Conservation (phyloP, 1,284 basidiomycete species). For the Cryptococcus jaspeensis region DNA sequence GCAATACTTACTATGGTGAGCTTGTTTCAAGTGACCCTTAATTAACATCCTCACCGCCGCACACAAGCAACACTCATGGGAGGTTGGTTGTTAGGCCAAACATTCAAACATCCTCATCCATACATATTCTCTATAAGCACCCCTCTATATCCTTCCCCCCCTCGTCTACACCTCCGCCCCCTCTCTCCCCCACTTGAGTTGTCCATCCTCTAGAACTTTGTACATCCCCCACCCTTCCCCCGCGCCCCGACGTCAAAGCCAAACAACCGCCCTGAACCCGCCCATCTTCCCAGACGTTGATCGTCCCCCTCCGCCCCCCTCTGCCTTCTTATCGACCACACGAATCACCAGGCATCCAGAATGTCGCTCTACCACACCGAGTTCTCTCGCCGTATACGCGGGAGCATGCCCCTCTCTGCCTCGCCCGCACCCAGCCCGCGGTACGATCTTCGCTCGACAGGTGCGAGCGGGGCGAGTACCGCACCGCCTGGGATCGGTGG, state of each 20-base stretch:
- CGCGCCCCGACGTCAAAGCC: background rate
- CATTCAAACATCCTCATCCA: background rate
- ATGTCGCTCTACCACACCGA: constrained; percentile 43
- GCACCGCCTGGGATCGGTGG: too few relatives aligned
- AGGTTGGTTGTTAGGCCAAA: too few relatives aligned
- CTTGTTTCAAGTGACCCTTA: too few relatives aligned
- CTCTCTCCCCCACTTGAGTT: background rate
- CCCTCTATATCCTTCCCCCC: background rate
- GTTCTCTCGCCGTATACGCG: constrained; percentile 36
- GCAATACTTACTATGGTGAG: too few relatives aligned
- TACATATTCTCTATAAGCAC: background rate
- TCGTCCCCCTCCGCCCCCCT: background rate
- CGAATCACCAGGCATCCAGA: background rate
- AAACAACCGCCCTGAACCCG: background rate
- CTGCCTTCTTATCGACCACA: background rate
- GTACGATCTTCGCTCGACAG: constrained; percentile 13
- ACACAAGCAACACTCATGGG: too few relatives aligned
- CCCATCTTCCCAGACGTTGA: background rate
- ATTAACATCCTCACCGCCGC: too few relatives aligned
- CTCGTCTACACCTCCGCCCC: background rate
- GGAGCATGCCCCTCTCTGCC: constrained; percentile 17
- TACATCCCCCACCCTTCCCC: background rate
- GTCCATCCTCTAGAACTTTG: background rate
- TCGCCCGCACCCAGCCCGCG: constrained; percentile 9
- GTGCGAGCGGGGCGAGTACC: background rate